Evolutionary conservation across 805 yeast species (phyloP).

Genomic region (Priceomyces carsonii): DNA sequence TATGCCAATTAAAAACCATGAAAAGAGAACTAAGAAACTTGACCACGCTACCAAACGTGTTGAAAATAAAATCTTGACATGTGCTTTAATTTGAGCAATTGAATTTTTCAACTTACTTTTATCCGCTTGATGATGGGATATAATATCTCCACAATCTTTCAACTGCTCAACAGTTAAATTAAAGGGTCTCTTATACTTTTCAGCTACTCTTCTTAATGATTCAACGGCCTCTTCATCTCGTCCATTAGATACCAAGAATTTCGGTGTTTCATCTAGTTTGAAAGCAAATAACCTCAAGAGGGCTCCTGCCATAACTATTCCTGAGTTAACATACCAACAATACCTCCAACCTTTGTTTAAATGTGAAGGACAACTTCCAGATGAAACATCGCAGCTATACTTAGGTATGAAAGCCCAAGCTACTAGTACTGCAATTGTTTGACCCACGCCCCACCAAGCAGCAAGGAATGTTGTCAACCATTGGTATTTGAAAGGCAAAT

Average conservation of each 20-base stretch:
- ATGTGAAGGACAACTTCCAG: slow-evolving; percentile 43
- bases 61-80: slow-evolving; percentile 35
- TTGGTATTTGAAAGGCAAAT: slow-evolving; percentile 25
- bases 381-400: slow-evolving; percentile 36
- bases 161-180: slow-evolving; percentile 49
- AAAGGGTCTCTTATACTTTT: slow-evolving; percentile 42
- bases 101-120: slow-evolving; percentile 19
- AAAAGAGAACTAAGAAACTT: slow-evolving; percentile 35
- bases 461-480: slow-evolving; percentile 38
- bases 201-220: slow-evolving; percentile 43
- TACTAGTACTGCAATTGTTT: slow-evolving; percentile 48
- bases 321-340: slow-evolving; percentile 47
- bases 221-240: slow-evolving; percentile 50
- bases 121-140: slow-evolving; percentile 17
- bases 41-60: slow-evolving; percentile 38
- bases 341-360: slow-evolving; percentile 66
- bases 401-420: slow-evolving; percentile 58
- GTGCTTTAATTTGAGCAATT: slow-evolving; percentile 15
- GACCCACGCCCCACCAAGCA: slow-evolving; percentile 65
- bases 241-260: slow-evolving; percentile 52
- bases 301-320: slow-evolving; percentile 44
- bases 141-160: slow-evolving; percentile 39
- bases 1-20: slow-evolving; percentile 61
- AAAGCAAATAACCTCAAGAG: slow-evolving; percentile 30
- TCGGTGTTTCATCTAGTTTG: slow-evolving; percentile 54